Conservation (phyloP, 2,329 filamentous ascomycete species). For the Boeremia exigua region DNA sequence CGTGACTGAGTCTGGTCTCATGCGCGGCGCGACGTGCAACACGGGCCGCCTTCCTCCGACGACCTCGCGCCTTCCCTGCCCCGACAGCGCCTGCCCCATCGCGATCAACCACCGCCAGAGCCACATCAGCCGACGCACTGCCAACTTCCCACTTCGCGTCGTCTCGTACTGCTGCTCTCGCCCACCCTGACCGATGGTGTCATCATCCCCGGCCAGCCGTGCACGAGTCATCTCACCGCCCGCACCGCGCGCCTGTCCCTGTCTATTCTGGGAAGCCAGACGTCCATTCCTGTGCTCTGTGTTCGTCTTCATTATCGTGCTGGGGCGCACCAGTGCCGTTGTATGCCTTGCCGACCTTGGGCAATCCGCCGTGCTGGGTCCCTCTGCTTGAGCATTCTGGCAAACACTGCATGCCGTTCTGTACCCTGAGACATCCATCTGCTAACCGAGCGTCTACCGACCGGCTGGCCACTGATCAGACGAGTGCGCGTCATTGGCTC, state of each 20-base stretch:
- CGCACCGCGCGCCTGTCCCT: constrained; percentile 29
- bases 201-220: constrained; percentile 32
- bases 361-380: constrained; percentile 32
- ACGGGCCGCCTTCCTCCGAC: constrained; percentile 27
- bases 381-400: constrained; percentile 28
- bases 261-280: constrained; percentile 20
- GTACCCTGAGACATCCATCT: constrained; percentile 11
- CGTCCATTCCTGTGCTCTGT: constrained; percentile 30
- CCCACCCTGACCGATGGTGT: constrained; percentile 32
- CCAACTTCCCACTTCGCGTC: constrained; percentile 12
- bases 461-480: neutral
- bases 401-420: constrained; percentile 41
- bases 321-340: constrained; percentile 10
- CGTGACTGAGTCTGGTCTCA: neutral
- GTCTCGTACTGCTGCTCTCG: constrained; percentile 1
- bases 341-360: constrained; percentile 6
- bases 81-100: neutral
- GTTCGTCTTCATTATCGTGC: constrained; percentile 40
- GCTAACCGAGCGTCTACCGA: constrained; percentile 23
- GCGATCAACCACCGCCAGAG: neutral
- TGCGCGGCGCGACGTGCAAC: constrained; percentile 14
- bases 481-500: neutral
- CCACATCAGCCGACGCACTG: constrained; percentile 35
- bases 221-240: constrained; percentile 49
- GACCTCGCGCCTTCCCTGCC: constrained; percentile 5